Percentiles rank a stretch among this genome's conserved stretches.
These are phyloP conservation scores for Phytopythium litorale DNA, from an alignment of 352 stramenopile genomes.

Conservation along the genomic window DNA sequence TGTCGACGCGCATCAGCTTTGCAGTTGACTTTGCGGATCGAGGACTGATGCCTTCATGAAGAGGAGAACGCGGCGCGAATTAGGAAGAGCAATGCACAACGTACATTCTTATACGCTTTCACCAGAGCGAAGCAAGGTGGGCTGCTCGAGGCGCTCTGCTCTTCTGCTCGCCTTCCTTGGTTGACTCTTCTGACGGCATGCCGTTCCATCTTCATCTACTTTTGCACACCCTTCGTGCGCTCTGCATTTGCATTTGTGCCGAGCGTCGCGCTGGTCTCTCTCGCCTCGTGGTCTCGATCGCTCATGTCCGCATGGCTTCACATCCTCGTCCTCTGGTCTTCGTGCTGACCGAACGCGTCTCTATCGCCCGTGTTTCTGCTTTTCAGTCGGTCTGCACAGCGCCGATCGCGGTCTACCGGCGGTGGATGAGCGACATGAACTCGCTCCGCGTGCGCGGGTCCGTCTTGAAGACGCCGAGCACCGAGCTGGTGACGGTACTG, in stretches of 20 bases:
- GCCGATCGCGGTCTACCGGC: constrained; percentile 33
- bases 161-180: constrained; percentile 26
- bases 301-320: neutral
- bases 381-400: neutral
- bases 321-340: neutral
- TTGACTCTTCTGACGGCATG: constrained; percentile 32
- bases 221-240: constrained; percentile 2
- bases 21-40: too few relatives aligned
- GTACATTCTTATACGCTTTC: constrained; percentile 23
- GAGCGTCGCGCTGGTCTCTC: neutral
- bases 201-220: constrained; percentile 26
- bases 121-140: constrained; percentile 35
- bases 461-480: constrained; percentile 96
- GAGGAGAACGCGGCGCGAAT: neutral
- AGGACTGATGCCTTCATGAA: too few relatives aligned
- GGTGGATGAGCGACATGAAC: constrained; percentile 88
- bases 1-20: neutral
- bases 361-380: neutral
- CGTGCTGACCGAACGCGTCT: neutral
- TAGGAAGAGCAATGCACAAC: constrained; percentile 28
- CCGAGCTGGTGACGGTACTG: constrained; percentile 95
- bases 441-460: constrained; percentile 88
- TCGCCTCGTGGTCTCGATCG: neutral
- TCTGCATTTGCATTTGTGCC: too few relatives aligned
- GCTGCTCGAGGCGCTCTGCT: neutral